phyloP scores from a whole-genome alignment of 2,329 filamentous ascomycete species.

The Myrmaecium sp. region DNA sequence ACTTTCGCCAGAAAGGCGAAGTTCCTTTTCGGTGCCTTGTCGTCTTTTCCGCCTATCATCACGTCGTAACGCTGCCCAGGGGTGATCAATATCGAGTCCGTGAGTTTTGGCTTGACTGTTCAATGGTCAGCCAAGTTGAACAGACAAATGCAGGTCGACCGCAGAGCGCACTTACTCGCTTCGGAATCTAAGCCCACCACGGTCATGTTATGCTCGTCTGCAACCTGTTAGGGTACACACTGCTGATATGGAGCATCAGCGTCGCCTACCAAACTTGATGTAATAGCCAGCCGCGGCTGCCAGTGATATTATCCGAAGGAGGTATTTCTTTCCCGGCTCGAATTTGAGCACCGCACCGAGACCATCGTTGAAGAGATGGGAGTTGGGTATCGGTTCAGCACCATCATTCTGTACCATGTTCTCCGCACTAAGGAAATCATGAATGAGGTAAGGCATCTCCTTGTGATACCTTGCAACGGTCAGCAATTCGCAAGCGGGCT shows the following conservation, averaged over 20 bases:
- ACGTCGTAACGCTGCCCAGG: slow-evolving; percentile 47
- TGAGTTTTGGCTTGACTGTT: slow-evolving; percentile 36
- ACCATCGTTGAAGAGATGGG: slow-evolving; percentile 54
- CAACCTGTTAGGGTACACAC: not conserved
- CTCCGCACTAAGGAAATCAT: slow-evolving; percentile 27
- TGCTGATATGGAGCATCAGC: not conserved
- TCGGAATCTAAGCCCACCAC: slow-evolving; percentile 5
- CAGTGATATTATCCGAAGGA: slow-evolving; percentile 53
- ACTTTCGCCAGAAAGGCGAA: slow-evolving; percentile 53
- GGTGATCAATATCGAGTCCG: slow-evolving; percentile 45
- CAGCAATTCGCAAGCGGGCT: not conserved
- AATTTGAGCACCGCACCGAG: slow-evolving; percentile 42
- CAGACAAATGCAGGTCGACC: too few species aligned
- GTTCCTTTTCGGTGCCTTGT: slow-evolving; percentile 42
- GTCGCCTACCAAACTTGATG: slow-evolving; percentile 19
- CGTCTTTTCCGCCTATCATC: slow-evolving; percentile 43
- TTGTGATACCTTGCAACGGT: slow-evolving; percentile 35
- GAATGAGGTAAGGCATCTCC: slow-evolving; percentile 31
- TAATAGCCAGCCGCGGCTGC: slow-evolving; percentile 42
- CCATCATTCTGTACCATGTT: slow-evolving; percentile 29
- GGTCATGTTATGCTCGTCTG: slow-evolving; percentile 5
- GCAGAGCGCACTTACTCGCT: slow-evolving; percentile 2
- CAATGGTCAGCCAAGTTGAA: slow-evolving; percentile 17
- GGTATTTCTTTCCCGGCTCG: slow-evolving; percentile 50
- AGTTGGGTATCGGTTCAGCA: slow-evolving; percentile 48